Evolutionary conservation across 202 grass and related monocot genomes (phyloP).

Genomic region (Zoysia matrella): DNA sequence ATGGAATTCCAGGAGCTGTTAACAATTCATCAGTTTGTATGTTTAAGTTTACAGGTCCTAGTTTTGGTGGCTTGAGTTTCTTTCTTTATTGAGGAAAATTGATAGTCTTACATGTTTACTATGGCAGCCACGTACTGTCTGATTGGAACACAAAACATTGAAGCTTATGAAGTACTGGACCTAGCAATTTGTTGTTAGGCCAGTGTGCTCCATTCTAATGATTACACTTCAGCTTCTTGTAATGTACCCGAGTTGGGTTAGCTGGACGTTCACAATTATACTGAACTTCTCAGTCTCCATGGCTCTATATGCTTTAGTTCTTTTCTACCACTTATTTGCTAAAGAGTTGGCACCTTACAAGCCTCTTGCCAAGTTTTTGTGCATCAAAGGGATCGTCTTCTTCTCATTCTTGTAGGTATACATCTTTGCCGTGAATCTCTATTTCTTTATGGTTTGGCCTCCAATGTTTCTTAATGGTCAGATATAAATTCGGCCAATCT

Average conservation of each 20-base stretch:
- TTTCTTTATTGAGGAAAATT: not conserved
- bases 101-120: conserved; percentile 6
- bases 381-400: conserved; percentile 40
- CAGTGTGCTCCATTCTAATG: too few species aligned
- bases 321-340: too few species aligned
- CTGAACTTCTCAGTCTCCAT: too few species aligned
- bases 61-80: conserved; percentile 18
- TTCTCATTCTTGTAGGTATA: conserved; percentile 98
- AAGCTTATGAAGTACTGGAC: too few species aligned
- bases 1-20: not conserved
- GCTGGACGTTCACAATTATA: too few species aligned
- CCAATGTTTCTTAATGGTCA: conserved; percentile 4
- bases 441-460: not conserved
- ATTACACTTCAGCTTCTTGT: too few species aligned
- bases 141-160: conserved; percentile 72
- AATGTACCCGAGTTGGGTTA: too few species aligned
- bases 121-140: conserved; percentile 70
- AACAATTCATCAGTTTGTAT: not conserved
- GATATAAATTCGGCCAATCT: conserved; percentile 1
- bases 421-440: conserved; percentile 23
- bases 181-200: too few species aligned
- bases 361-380: too few species aligned
- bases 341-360: too few species aligned
- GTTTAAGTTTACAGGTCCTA: not conserved
- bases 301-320: too few species aligned